These are phyloP conservation scores for Hibiscus mutabilis DNA, from an alignment of 345 rosid species.

Conservation along the genomic window DNA sequence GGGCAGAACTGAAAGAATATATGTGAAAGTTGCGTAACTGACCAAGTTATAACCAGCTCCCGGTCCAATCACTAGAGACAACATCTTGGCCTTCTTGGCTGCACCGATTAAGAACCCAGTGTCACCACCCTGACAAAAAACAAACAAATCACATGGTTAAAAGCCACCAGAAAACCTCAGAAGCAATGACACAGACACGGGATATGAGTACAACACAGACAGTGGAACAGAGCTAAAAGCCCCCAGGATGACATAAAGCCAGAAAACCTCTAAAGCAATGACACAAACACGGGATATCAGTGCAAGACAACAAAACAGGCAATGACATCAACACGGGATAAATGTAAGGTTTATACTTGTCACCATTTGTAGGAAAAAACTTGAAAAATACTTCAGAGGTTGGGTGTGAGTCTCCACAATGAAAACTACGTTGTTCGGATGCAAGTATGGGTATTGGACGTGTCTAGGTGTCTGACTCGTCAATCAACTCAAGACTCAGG, in stretches of 20 bases:
- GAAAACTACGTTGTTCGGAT: no score
- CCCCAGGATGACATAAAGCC: no score
- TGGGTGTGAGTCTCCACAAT: no score
- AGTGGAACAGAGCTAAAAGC: neutral
- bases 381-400: no score
- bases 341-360: no score
- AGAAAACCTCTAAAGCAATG: neutral
- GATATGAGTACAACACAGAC: no score
- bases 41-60: slow-evolving; percentile 93
- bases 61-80: slow-evolving; percentile 74
- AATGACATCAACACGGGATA: no score
- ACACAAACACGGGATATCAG: neutral
- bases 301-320: neutral
- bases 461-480: no score
- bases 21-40: slow-evolving; percentile 14
- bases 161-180: neutral
- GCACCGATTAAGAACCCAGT: slow-evolving; percentile 78
- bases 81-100: slow-evolving; percentile 46
- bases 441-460: no score
- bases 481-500: no score
- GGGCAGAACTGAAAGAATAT: neutral
- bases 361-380: no score
- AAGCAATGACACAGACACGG: neutral
- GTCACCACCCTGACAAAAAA: slow-evolving; percentile 41
- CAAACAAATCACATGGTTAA: neutral